Percentiles rank a stretch among this genome's conserved stretches.
phyloP scores from a whole-genome alignment of 148 eudicot species.

The Silene latifolia region DNA sequence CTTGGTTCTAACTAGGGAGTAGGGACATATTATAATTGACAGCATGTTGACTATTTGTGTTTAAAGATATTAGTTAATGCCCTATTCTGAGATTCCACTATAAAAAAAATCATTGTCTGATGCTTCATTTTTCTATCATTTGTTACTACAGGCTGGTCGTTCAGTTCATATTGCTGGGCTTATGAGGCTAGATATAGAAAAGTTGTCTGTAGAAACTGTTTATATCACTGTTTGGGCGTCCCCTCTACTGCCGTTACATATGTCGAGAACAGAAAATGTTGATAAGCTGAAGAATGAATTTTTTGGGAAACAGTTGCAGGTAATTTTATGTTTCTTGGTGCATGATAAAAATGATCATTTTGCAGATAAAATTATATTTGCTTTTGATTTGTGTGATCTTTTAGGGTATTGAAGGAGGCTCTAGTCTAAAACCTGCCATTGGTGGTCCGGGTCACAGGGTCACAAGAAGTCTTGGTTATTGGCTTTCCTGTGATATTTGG shows the following conservation, averaged over 20 bases:
- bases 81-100: not conserved
- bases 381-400: not conserved
- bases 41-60: not conserved
- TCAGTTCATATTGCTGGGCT: conserved; percentile 93
- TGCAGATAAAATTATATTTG: not conserved
- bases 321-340: conserved; percentile 18
- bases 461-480: not conserved
- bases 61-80: not conserved
- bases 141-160: conserved; percentile 60
- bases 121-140: conserved; percentile 1
- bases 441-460: not conserved
- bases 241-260: conserved; percentile 75
- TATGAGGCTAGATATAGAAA: conserved; percentile 74
- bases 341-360: not conserved
- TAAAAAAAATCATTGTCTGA: not conserved
- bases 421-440: not conserved
- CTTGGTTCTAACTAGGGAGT: too few species aligned
- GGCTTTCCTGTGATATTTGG: not conserved
- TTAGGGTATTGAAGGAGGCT: not conserved
- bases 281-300: conserved; percentile 55
- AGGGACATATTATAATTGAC: not conserved
- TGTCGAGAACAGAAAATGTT: conserved; percentile 85
- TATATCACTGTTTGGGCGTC: conserved; percentile 97
- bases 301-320: conserved; percentile 86
- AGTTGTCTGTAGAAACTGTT: conserved; percentile 59